Evolutionary conservation across 2,329 filamentous ascomycete species (phyloP).

Genomic region (Aureobasidium sp.): DNA sequence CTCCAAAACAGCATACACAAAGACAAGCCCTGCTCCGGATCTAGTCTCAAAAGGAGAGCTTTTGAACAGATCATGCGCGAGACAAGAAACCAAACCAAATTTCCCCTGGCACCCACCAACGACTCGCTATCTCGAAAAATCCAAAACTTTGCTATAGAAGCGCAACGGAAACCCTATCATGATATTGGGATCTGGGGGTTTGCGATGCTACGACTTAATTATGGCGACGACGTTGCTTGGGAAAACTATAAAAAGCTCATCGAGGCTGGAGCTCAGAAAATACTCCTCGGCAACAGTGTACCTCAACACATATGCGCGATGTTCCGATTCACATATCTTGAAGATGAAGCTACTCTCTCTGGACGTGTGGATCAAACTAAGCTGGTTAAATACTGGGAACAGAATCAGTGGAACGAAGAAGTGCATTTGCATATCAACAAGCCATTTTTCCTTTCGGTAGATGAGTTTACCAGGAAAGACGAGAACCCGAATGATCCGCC

Average conservation of each 20-base stretch:
- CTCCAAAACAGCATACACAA: too few species aligned
- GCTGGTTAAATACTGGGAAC: neutral
- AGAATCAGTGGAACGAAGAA: neutral
- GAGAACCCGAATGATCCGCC: neutral
- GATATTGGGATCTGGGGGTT: neutral
- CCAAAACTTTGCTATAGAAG: neutral
- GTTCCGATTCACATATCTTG: neutral
- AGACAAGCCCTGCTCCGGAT: too few species aligned
- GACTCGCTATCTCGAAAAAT: too few species aligned
- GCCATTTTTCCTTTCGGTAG: neutral
- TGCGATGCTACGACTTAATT: neutral
- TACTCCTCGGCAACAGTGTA: neutral
- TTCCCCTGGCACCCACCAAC: too few species aligned
- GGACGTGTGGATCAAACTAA: neutral
- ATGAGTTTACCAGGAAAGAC: neutral
- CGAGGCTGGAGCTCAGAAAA: neutral
- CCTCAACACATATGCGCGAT: neutral
- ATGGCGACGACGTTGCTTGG: neutral
- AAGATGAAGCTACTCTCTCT: neutral
- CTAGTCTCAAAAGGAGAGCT: too few species aligned
- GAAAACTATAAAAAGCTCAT: neutral
- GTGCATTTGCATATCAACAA: neutral
- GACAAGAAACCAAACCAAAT: too few species aligned
- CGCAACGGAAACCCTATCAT: neutral
- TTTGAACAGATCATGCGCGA: too few species aligned